phyloP scores from a whole-genome alignment of 345 rosid species.

The Salix viminalis region DNA sequence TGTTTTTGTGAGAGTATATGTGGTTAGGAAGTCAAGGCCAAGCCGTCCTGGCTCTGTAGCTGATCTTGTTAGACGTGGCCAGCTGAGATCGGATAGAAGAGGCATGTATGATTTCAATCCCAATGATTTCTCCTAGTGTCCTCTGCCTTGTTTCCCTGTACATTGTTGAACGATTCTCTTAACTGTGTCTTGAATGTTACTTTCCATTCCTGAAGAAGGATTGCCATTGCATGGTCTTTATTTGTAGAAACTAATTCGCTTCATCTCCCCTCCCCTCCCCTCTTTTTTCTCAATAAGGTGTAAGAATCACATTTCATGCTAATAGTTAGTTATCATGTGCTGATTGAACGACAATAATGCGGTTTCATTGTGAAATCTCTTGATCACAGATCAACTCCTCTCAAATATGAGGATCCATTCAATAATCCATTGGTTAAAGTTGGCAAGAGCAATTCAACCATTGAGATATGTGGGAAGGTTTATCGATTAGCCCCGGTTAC shows the following conservation, averaged over 20 bases:
- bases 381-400: constrained; percentile 59
- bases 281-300: background rate
- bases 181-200: background rate
- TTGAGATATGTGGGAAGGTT: constrained; percentile 95
- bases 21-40: constrained; percentile 43
- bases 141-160: background rate
- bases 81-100: constrained; percentile 94
- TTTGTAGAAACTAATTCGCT: background rate
- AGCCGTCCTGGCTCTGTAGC: constrained; percentile 66
- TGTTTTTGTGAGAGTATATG: constrained; percentile 41
- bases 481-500: constrained; percentile 80
- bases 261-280: background rate
- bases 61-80: constrained; percentile 97
- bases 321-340: background rate
- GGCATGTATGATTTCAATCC: constrained; percentile 83
- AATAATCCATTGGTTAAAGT: constrained; percentile 83
- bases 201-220: background rate
- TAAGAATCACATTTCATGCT: background rate
- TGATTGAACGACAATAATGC: background rate
- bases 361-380: constrained; percentile 6
- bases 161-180: background rate
- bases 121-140: background rate
- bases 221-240: background rate
- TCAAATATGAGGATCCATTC: constrained; percentile 87
- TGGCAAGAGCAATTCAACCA: constrained; percentile 65